phyloP scores from a whole-genome alignment of 2,329 filamentous ascomycete genomes.

The Grosmannia penicillata region DNA sequence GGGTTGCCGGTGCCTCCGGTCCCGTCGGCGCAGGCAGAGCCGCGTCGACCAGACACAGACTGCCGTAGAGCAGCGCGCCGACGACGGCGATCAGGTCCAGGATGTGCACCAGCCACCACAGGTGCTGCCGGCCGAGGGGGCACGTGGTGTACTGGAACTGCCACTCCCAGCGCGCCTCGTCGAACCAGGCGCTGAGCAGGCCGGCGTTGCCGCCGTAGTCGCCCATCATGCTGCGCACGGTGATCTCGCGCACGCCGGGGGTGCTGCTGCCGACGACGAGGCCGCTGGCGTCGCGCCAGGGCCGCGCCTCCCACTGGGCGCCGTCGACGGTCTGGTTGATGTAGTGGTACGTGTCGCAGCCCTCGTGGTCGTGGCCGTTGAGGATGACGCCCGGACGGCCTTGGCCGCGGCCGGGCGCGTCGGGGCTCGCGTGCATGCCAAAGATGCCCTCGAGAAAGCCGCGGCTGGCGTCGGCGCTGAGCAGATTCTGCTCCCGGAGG shows the following conservation, averaged over 20 bases:
- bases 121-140: conserved; percentile 67
- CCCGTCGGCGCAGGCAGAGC: not conserved
- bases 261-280: conserved; percentile 27
- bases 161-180: conserved; percentile 60
- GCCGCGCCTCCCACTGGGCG: conserved; percentile 33
- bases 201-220: conserved; percentile 87
- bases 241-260: conserved; percentile 71
- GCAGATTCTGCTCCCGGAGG: conserved; percentile 81
- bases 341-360: conserved; percentile 81
- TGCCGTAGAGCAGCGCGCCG: conserved; percentile 9
- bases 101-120: conserved; percentile 87
- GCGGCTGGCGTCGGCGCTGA: conserved; percentile 56
- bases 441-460: conserved; percentile 76
- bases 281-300: conserved; percentile 32
- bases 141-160: conserved; percentile 68
- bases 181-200: conserved; percentile 80
- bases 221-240: conserved; percentile 97
- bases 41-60: not conserved
- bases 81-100: conserved; percentile 40
- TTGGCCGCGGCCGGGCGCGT: conserved; percentile 42
- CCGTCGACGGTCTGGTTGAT: conserved; percentile 41
- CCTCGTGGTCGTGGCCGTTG: conserved; percentile 90
- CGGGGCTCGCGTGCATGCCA: conserved; percentile 51
- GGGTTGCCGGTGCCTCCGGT: not conserved
- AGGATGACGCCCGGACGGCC: conserved; percentile 67